These are phyloP conservation scores for Yamadazyma sp. DNA, from an alignment of 805 yeast species.

Conservation along the genomic window DNA sequence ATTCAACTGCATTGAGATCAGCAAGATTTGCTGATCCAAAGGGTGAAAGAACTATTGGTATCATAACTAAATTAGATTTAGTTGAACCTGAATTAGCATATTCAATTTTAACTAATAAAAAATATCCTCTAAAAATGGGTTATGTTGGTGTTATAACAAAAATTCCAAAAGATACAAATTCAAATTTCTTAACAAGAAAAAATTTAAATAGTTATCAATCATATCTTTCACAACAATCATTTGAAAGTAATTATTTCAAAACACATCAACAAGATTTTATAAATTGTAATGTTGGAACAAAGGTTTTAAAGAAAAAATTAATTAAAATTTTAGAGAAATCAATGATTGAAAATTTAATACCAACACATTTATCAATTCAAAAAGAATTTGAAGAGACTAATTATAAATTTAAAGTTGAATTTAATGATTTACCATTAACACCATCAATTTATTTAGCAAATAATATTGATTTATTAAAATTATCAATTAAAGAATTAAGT, in stretches of 20 bases:
- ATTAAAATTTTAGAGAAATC: constrained; percentile 85
- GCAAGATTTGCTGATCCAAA: constrained; percentile 86
- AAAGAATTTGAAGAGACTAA: constrained; percentile 92
- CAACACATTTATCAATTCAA: constrained; percentile 81
- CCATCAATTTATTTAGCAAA: constrained; percentile 93
- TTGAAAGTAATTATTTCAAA: constrained; percentile 55
- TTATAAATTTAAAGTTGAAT: constrained; percentile 92
- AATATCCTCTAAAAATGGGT: constrained; percentile 92
- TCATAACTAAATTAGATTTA: constrained; percentile 87
- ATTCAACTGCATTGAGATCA: constrained; percentile 90
- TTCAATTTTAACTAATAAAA: constrained; percentile 64
- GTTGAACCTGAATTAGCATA: constrained; percentile 76
- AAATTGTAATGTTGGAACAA: constrained; percentile 74
- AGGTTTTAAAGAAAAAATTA: constrained; percentile 69
- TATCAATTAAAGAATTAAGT: constrained; percentile 83
- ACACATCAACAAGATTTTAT: constrained; percentile 56
- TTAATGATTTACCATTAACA: constrained; percentile 89
- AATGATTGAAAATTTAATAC: constrained; percentile 84
- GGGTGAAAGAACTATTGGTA: constrained; percentile 96
- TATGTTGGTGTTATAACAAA: constrained; percentile 97
- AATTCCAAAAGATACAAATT: constrained; percentile 44
- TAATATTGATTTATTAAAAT: constrained; percentile 81
- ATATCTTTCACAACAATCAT: constrained; percentile 63
- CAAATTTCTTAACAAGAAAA: constrained; percentile 47
- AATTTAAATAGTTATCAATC: constrained; percentile 53